Base-by-base conservation (phyloP, 164 flowering plant genomes). In the Liriodendron chinense region DNA sequence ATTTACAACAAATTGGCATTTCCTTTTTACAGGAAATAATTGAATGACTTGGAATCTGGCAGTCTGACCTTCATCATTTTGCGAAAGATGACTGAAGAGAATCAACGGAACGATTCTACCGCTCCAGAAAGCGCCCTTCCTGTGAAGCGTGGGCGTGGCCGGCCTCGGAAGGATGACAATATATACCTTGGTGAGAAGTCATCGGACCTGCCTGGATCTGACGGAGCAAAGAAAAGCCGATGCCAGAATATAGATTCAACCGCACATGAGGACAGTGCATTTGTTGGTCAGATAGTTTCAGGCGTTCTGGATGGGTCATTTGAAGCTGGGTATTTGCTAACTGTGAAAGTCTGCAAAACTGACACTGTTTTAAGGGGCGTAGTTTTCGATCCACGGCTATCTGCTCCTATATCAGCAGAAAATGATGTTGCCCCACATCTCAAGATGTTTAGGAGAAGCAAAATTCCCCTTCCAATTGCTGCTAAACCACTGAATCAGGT, bases 321-420 rank as follows among this genome's bases (percentile, higher is more conserved):
- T 81, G 97, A 92, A 82, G 94, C 92, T 23, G 98, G 98, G 65
- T 92, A 90, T 83, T 79, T 94, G 81, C 95, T 94, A 25, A 81
- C 82, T 70, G 95, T 94, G 67, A 85, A 80, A 73, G 87, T 94
- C 47, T 93, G 93, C 12, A 80, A 87, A 72, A 86, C 94, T 7
- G 82, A 84, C 18, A 88, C 85, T 18, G 76, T 80, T 72, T 80
- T 92, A 71, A 87, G 92, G 78, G 98, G 98, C 26, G 88, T 92
- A 71, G 94, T 94, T 67, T 94, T 94, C 80, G 91, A 88, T 82
- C 95, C 97, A 21, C 94, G 94, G 61, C 84, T 82, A 56, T 86
- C 77, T 75, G 87, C 84, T 64, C 97, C 97, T 22, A 79, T 94
- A 72, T 83, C 93, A 48, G 83, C 85, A 0, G 90, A 84, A 56